Evolutionary conservation across 192 early-diverging fungal genomes (phyloP), one percentile per base, ranked within the genome.

Genomic region (Linnemannia elongata): DNA sequence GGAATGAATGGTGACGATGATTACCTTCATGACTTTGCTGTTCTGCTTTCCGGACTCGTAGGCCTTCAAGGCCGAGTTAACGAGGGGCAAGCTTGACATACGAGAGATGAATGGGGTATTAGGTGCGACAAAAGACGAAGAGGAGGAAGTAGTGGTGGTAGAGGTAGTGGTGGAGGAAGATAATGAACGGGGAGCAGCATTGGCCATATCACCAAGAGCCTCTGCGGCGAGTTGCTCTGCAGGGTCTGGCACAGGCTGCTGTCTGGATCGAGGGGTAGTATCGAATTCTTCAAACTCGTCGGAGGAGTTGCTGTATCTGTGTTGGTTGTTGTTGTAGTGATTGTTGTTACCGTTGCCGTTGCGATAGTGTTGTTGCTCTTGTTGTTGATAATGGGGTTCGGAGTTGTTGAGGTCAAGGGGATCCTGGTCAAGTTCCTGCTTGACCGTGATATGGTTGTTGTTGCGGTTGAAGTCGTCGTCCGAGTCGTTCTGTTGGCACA

Each of bases 11-110:
- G 20, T 57, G 55, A 57, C 22, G 55, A 57, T 30, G 47, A 17
- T 81, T 86, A 86, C 84, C 84, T 87, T 87, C 80, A 87, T 78
- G 60, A 87, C 79, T 72, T 87, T 81, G 85, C 79, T 87, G 76
- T 75, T 87, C 27, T 87, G 85, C 80, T 95, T 94, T 10, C 95
- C 93, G 13, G 91, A 91, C 75, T 94, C 94, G 78, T 98, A 98
- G 10, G 93, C 94, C 27, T 90, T 90, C 30, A 97, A 76, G 2
- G 94, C 94, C 15, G 92, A 92, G 76, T 94, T 96, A 36, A 98
- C 95, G 24, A 98, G 76, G 15, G 96, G 96, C 66, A 96, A 90
- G 77, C 89, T 94, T 69, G 95, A 94, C 74, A 98, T 94, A 52
- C 96, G 92, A 79, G 92, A 91, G 76, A 98, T 94, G 68, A 98